Evolutionary conservation across 192 early-diverging fungal genomes (phyloP).

Genomic region (Coemansia sp.): DNA sequence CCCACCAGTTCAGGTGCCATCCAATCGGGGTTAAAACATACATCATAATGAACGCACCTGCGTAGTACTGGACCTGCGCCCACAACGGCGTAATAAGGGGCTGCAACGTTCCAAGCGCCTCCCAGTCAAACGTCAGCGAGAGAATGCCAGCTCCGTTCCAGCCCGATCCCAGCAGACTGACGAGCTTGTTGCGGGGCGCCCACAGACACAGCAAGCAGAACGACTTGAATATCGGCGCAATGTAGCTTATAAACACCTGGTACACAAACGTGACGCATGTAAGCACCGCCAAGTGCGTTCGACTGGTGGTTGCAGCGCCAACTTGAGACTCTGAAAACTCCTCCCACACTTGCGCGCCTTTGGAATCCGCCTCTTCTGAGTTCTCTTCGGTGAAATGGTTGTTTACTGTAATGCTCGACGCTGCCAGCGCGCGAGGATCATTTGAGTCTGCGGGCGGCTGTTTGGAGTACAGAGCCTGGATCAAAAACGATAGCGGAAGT

Average conservation of each 20-base stretch:
- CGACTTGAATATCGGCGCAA: slow-evolving; percentile 67
- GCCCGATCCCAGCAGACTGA: slow-evolving; percentile 42
- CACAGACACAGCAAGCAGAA: slow-evolving; percentile 63
- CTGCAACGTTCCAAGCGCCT: slow-evolving; percentile 54
- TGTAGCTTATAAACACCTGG: slow-evolving; percentile 58
- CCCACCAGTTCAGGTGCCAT: slow-evolving; percentile 67
- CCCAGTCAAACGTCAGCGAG: slow-evolving; percentile 76
- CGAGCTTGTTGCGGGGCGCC: slow-evolving; percentile 27
- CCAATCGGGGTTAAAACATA: slow-evolving; percentile 70
- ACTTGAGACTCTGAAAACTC: slow-evolving; percentile 8
- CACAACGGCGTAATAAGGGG: slow-evolving; percentile 73
- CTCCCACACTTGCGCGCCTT: background rate
- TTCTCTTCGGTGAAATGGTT: slow-evolving; percentile 1
- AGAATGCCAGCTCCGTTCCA: slow-evolving; percentile 66
- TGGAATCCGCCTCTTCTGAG: background rate
- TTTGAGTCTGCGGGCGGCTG: background rate
- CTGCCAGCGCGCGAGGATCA: background rate
- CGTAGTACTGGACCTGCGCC: slow-evolving; percentile 67
- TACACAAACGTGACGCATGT: slow-evolving; percentile 47
- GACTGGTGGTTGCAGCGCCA: slow-evolving; percentile 16
- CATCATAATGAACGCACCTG: slow-evolving; percentile 64
- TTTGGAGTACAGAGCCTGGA: slow-evolving; percentile 33
- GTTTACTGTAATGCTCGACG: background rate
- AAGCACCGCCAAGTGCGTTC: slow-evolving; percentile 23
- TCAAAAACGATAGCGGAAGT: slow-evolving; percentile 35